Conservation (phyloP, 768 basidiomycete genomes). For the Plicaturopsis crispa region DNA sequence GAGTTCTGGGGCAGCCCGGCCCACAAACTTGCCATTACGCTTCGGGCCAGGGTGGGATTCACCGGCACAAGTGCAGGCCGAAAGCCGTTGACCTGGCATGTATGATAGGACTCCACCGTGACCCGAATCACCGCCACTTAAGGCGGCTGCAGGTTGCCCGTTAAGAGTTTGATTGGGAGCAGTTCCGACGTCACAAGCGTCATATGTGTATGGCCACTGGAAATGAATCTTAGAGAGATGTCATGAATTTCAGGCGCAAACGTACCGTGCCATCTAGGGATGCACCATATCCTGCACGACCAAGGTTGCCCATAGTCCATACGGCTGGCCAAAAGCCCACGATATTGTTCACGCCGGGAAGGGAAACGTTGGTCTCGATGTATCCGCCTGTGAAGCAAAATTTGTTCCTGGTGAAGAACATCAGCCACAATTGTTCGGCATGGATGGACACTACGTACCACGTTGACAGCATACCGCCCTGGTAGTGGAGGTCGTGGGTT, state of each 20-base stretch:
- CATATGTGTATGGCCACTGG: constrained; percentile 63
- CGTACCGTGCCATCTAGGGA: constrained; percentile 44
- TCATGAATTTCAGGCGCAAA: neutral
- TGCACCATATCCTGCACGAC: constrained; percentile 68
- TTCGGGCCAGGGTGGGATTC: constrained; percentile 83
- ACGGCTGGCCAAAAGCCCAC: constrained; percentile 35
- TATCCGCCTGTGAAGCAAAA: constrained; percentile 86
- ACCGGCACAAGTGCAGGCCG: constrained; percentile 78
- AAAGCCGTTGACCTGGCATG: constrained; percentile 75
- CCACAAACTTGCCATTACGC: constrained; percentile 73
- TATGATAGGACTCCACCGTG: constrained; percentile 51
- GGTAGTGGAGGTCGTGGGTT: constrained; percentile 43
- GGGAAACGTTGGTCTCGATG: constrained; percentile 53
- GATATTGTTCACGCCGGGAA: constrained; percentile 63
- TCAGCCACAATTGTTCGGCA: too few species aligned
- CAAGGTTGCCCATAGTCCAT: constrained; percentile 15
- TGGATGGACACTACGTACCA: constrained; percentile 18
- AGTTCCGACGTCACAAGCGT: constrained; percentile 80
- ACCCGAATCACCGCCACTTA: constrained; percentile 44
- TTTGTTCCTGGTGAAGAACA: constrained; percentile 53
- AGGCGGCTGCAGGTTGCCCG: constrained; percentile 57
- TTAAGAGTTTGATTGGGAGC: constrained; percentile 73
- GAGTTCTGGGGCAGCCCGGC: constrained; percentile 82
- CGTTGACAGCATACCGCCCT: constrained; percentile 29
- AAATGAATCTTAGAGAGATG: constrained; percentile 3